Percentiles rank a stretch among this genome's conserved stretches.
Conservation (phyloP, 805 yeast genomes). For the Komagataella pastoris region DNA sequence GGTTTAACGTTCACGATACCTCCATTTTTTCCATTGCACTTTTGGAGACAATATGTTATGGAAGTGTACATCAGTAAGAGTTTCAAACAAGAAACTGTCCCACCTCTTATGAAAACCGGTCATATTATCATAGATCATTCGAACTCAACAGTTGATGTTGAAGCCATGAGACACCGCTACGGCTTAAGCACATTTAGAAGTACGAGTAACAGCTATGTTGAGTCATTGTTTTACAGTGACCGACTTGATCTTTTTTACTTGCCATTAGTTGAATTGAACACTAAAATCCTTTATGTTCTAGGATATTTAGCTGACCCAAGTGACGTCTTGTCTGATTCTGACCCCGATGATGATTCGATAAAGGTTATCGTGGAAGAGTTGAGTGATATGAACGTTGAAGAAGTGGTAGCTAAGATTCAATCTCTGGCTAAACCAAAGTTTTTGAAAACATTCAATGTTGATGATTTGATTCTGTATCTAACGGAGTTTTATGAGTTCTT, state of each 20-base stretch:
- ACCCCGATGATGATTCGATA: neutral
- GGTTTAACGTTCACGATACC: neutral
- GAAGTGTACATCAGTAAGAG: neutral
- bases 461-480: neutral
- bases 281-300: neutral
- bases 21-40: neutral
- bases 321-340: neutral
- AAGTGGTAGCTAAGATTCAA: neutral
- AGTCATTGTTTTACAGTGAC: neutral
- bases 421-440: neutral
- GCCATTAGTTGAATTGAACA: neutral
- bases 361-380: neutral
- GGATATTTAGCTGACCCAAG: neutral
- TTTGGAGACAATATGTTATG: neutral
- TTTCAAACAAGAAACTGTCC: neutral
- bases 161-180: neutral
- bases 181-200: neutral
- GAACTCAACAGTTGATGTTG: neutral
- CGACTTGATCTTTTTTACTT: neutral
- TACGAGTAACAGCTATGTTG: neutral
- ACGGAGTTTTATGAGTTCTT: neutral
- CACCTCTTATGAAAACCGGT: neutral
- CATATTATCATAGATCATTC: neutral
- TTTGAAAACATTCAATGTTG: neutral
- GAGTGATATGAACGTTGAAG: neutral